phyloP scores from a whole-genome alignment of 2,329 filamentous ascomycete species.

The Akanthomyces dipterigenus region DNA sequence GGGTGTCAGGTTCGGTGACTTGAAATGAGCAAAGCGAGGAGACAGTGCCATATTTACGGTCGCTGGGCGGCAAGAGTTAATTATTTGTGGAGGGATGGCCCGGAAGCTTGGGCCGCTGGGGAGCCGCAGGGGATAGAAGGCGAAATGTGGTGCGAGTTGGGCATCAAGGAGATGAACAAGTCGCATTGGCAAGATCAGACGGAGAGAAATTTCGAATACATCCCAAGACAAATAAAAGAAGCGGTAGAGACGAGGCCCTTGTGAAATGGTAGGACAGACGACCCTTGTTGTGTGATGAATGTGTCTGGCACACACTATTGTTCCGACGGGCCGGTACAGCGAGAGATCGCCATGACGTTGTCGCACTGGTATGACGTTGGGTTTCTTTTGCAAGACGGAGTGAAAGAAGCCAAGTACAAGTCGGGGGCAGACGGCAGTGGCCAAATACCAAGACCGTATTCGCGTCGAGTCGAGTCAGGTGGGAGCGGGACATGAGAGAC shows the following conservation, averaged over 20 bases:
- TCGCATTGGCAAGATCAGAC: neutral
- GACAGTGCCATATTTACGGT: neutral
- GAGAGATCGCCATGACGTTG: too few relatives aligned
- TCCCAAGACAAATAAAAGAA: neutral
- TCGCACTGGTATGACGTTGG: too few relatives aligned
- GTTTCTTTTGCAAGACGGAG: neutral
- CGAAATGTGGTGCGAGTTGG: slow-evolving; percentile 1
- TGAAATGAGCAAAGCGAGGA: neutral
- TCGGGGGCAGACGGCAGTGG: neutral
- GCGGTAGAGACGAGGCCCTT: neutral
- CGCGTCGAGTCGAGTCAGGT: neutral
- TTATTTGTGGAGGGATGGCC: neutral
- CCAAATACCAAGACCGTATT: neutral
- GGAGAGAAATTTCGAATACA: too few relatives aligned
- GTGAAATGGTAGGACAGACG: neutral
- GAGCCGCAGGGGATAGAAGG: neutral
- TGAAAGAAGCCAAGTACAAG: neutral
- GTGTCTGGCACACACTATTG: too few relatives aligned
- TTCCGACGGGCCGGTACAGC: too few relatives aligned
- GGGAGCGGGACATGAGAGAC: neutral
- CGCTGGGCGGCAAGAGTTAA: neutral
- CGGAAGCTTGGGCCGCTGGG: neutral
- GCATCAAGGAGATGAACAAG: slow-evolving; percentile 6
- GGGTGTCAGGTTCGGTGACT: slow-evolving; percentile 4
- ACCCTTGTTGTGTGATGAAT: neutral